Evolutionary conservation across 1,284 basidiomycete genomes (phyloP).

Genomic region (Lignosus rhinocerotis): DNA sequence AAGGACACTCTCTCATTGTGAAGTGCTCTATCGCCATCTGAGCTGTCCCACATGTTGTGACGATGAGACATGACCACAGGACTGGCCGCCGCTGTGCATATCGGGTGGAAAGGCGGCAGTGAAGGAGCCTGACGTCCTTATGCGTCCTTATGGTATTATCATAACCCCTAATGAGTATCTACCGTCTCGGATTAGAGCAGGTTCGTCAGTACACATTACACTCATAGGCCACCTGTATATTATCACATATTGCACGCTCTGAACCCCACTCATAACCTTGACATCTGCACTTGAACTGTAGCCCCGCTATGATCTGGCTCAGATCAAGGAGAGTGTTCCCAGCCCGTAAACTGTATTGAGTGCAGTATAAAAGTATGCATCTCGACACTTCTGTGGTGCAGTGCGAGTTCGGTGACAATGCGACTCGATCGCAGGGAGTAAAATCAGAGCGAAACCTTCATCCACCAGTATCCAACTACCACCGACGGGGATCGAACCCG

Average conservation of each 20-base stretch:
- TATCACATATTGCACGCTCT: constrained; percentile 18
- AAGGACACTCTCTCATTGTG: constrained; percentile 49
- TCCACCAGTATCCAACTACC: constrained; percentile 24
- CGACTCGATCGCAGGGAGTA: too few relatives aligned
- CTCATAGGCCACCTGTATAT: constrained; percentile 23
- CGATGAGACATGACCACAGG: too few relatives aligned
- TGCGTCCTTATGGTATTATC: constrained; percentile 12
- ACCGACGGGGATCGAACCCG: constrained; percentile 30
- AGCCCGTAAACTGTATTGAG: too few relatives aligned
- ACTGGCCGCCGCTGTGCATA: not conserved
- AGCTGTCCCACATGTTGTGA: too few relatives aligned
- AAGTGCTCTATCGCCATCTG: not conserved
- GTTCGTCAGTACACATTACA: constrained; percentile 13
- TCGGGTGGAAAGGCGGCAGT: not conserved
- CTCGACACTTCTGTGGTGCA: too few relatives aligned
- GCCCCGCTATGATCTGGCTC: too few relatives aligned
- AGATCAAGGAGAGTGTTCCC: too few relatives aligned
- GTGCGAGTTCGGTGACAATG: too few relatives aligned
- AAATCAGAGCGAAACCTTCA: too few relatives aligned
- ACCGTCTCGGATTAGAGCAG: constrained; percentile 22
- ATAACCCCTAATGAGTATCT: constrained; percentile 16
- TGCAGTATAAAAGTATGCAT: too few relatives aligned
- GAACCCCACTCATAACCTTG: constrained; percentile 19
- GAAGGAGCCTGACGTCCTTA: constrained; percentile 1
- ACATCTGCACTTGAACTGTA: not conserved